phyloP scores from a whole-genome alignment of 768 basidiomycete genomes.

The Boletus vermiculosoides region DNA sequence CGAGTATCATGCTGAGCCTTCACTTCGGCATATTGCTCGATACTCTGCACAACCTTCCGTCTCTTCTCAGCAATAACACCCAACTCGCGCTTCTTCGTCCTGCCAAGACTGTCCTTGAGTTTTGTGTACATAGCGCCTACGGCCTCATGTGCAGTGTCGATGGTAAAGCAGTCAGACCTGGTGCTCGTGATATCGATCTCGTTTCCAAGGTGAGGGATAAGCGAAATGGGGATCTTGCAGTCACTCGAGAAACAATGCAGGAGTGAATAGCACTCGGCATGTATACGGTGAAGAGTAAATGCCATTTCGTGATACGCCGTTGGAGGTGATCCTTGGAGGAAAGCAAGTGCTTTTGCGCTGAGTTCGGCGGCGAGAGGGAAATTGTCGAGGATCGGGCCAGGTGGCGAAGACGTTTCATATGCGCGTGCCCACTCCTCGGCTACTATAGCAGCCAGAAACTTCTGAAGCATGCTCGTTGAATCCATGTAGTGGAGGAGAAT shows the following conservation, averaged over 20 bases:
- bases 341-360: slow-evolving; percentile 61
- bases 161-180: slow-evolving; percentile 67
- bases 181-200: slow-evolving; percentile 75
- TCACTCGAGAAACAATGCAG: slow-evolving; percentile 83
- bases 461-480: slow-evolving; percentile 90
- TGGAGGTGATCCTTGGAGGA: slow-evolving; percentile 75
- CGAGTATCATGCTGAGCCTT: slow-evolving; percentile 86
- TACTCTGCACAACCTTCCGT: slow-evolving; percentile 59
- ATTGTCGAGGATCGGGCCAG: slow-evolving; percentile 48
- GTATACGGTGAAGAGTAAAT: slow-evolving; percentile 73
- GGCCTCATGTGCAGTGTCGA: slow-evolving; percentile 71
- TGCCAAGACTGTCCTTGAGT: slow-evolving; percentile 71
- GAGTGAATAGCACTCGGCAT: slow-evolving; percentile 73
- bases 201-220: slow-evolving; percentile 74
- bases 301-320: slow-evolving; percentile 90
- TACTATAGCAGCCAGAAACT: slow-evolving; percentile 79
- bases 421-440: slow-evolving; percentile 89
- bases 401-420: slow-evolving; percentile 38
- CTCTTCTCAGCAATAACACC: slow-evolving; percentile 76
- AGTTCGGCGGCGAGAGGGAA: slow-evolving; percentile 66
- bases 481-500: slow-evolving; percentile 78
- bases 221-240: slow-evolving; percentile 78
- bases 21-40: slow-evolving; percentile 77
- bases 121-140: slow-evolving; percentile 68
- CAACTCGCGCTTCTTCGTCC: slow-evolving; percentile 77